Evolutionary conservation across 176 grass and related monocot genomes (phyloP), one percentile per base, ranked within the genome.

Genomic region (Avena eriantha): DNA sequence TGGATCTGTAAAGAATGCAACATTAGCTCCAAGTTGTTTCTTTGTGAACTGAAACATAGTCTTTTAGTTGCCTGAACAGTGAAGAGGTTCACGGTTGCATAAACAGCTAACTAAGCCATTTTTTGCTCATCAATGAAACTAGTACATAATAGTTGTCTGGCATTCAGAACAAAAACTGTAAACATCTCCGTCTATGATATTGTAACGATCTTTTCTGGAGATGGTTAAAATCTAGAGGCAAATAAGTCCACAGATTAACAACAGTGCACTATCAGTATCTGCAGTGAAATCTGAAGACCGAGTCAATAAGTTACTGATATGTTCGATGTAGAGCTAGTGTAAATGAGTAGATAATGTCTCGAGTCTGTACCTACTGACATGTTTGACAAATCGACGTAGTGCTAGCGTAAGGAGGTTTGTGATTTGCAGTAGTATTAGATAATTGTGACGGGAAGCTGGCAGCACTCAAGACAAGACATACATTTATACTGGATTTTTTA

Each of bases 1-100:
- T 78, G 63, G 39, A 70, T 71, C 88, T 90, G 83, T 5, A 78
- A 86, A 82, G 16, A 77, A 86, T 59, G 24, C 1, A 16, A 34
- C 26, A 39, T 58, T 29, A 81, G 16, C 45, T 70, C 26, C 36
- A 31, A 39, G 70, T 60, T 26, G 54, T 12, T 75, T 77, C n/a
- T 46, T 8, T 46, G 43, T 10, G 43, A 46, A 46, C 43, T 46
- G 7, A 49, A 26, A 26, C 12, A 26, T 74, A 56, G 26, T 31
- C 23, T 57, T 57, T 31, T 48, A 29, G 31, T 80, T 18, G 8
- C 15, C n/a, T 47, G 8, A 61, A 46, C 58, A 60, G n/a, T 34
- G 36, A 34, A 8, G 36, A n/a, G 18, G 23, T 69, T 68, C 10
- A 33, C 8, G 14, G 48, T 7, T 68, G 63, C 24, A 21, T n/a